phyloP scores from a whole-genome alignment of 2,329 filamentous ascomycete species.

The Diplocarpon rosae region DNA sequence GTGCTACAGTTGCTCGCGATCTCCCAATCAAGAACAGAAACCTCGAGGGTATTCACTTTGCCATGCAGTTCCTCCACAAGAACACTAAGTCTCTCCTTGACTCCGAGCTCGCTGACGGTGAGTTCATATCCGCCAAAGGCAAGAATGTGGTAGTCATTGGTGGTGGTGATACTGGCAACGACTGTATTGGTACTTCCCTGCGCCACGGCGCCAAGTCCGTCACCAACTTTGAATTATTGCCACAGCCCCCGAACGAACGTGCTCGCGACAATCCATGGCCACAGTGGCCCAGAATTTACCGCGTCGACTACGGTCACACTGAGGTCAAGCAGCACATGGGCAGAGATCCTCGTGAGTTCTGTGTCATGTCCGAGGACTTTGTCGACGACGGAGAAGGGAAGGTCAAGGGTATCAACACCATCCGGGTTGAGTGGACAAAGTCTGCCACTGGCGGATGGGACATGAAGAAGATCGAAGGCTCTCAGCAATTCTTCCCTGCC shows the following conservation, averaged over 20 bases:
- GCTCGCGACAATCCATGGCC: constrained; percentile 95
- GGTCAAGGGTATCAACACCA: constrained; percentile 92
- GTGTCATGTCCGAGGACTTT: constrained; percentile 97
- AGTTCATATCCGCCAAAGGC: constrained; percentile 89
- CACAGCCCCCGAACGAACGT: constrained; percentile 83
- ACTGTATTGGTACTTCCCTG: constrained; percentile 93
- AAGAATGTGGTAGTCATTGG: constrained; percentile 96
- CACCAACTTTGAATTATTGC: constrained; percentile 91
- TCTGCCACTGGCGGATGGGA: constrained; percentile 85
- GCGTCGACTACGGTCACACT: constrained; percentile 93
- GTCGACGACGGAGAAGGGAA: constrained; percentile 78
- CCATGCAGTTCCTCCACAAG: constrained; percentile 94
- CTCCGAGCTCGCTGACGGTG: constrained; percentile 70
- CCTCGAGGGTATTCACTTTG: constrained; percentile 83
- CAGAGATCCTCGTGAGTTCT: constrained; percentile 92
- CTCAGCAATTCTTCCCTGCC: constrained; percentile 91
- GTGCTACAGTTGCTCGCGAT: constrained; percentile 86
- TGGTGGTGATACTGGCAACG: constrained; percentile 94
- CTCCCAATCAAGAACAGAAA: constrained; percentile 83
- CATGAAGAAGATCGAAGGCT: constrained; percentile 94
- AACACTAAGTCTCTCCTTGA: constrained; percentile 97
- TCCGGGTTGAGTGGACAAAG: constrained; percentile 94
- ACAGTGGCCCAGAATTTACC: constrained; percentile 95
- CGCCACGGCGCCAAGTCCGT: constrained; percentile 93
- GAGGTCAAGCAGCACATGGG: constrained; percentile 95